A percentile compares a stretch with the other conserved stretches of the same genome.
phyloP scores from a whole-genome alignment of 1,284 basidiomycete genomes.

The Moesziomyces sp. region DNA sequence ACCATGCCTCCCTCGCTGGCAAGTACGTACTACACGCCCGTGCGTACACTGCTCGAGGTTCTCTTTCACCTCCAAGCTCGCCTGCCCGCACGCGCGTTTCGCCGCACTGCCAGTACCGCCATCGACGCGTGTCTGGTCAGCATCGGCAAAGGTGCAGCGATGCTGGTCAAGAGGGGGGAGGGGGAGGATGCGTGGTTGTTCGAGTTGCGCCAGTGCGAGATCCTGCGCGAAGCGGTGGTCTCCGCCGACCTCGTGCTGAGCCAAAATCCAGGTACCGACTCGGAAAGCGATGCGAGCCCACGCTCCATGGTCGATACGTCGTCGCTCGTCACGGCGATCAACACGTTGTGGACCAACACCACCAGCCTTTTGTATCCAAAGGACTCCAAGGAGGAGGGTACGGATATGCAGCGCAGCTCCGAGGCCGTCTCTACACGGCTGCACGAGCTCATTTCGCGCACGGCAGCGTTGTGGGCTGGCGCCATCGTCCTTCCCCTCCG shows the following conservation, averaged over 20 bases:
- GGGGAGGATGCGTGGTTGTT: conserved; percentile 40
- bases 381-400: neutral
- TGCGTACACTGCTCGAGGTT: conserved; percentile 28
- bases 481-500: conserved; percentile 29
- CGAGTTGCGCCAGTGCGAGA: conserved; percentile 35
- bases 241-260: conserved; percentile 32
- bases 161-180: conserved; percentile 16
- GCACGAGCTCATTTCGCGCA: conserved; percentile 7
- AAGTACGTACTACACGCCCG: conserved; percentile 38
- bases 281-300: neutral
- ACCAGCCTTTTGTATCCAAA: conserved; percentile 32
- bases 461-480: conserved; percentile 23
- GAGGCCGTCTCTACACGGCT: conserved; percentile 7
- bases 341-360: conserved; percentile 48
- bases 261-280: conserved; percentile 1
- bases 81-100: conserved; percentile 19
- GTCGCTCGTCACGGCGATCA: conserved; percentile 40
- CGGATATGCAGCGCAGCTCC: conserved; percentile 27
- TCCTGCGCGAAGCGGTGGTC: conserved; percentile 42
- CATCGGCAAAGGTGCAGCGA: conserved; percentile 16
- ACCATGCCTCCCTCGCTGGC: conserved; percentile 9
- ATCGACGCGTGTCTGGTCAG: conserved; percentile 27
- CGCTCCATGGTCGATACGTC: conserved; percentile 30
- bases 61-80: conserved; percentile 39
- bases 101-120: conserved; percentile 18